phyloP scores from a whole-genome alignment of 345 rosid species.

The Noccaea caerulescens region DNA sequence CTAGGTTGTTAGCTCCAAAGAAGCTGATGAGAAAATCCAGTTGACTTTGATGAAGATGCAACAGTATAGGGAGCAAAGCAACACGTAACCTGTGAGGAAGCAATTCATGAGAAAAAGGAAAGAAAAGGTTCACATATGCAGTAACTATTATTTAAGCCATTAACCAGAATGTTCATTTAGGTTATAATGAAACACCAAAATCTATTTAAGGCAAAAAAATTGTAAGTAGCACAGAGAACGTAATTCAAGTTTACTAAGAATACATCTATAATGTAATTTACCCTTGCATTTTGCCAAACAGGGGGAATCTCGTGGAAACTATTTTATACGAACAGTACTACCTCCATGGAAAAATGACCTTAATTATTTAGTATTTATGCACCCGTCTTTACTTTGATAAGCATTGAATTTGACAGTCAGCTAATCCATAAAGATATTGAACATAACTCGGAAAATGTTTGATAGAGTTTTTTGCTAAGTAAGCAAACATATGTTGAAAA shows the following conservation, averaged over 20 bases:
- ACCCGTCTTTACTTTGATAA: conserved; percentile 1
- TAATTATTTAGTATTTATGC: conserved; percentile 1
- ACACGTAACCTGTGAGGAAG: conserved; percentile 63
- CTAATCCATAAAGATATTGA: conserved; percentile 19
- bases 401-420: conserved; percentile 4
- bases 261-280: conserved; percentile 2
- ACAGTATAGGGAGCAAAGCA: conserved; percentile 75
- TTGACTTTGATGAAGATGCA: conserved; percentile 96
- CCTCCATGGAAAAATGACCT: conserved; percentile 2
- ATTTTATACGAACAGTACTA: not conserved
- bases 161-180: not conserved
- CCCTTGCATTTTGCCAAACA: conserved; percentile 9
- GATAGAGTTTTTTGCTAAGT: not conserved
- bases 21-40: conserved; percentile 85
- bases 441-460: conserved; percentile 1
- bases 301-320: not conserved
- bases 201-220: not conserved
- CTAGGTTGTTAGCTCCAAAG: conserved; percentile 66
- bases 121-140: conserved; percentile 12
- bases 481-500: conserved; percentile 3
- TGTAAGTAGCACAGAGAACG: conserved; percentile 18
- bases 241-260: conserved; percentile 11
- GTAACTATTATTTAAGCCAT: conserved; percentile 7
- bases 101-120: conserved; percentile 33
- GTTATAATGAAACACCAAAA: conserved; percentile 19